These are phyloP conservation scores for Pachyrhizus erosus DNA, from an alignment of 306 rosid species.

Conservation along the genomic window DNA sequence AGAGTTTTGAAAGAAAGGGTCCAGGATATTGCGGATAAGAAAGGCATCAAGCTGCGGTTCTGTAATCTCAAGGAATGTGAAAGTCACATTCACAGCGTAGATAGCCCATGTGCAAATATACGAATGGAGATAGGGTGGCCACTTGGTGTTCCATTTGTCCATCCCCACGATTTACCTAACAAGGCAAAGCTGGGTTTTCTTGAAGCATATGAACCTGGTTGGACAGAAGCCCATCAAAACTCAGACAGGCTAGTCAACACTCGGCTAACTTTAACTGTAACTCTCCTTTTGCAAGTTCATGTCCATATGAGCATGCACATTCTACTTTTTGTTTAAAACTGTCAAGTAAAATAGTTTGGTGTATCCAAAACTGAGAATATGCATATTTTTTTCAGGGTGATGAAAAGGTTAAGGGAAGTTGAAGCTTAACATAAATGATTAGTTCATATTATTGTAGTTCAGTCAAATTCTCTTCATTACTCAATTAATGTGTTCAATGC, in stretches of 20 bases:
- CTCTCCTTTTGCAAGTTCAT: slow-evolving; percentile 55
- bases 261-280: slow-evolving; percentile 67
- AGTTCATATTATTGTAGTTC: neutral
- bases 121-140: slow-evolving; percentile 98
- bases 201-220: slow-evolving; percentile 99
- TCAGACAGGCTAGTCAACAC: slow-evolving; percentile 86
- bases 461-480: neutral
- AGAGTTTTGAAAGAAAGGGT: slow-evolving; percentile 96
- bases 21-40: slow-evolving; percentile 97
- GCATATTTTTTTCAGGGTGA: slow-evolving; percentile 12
- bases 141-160: slow-evolving; percentile 95
- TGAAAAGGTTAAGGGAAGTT: slow-evolving; percentile 17
- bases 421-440: slow-evolving; percentile 30
- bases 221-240: slow-evolving; percentile 93
- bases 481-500: neutral
- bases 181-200: slow-evolving; percentile 97
- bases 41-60: slow-evolving; percentile 96
- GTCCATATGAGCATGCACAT: slow-evolving; percentile 40
- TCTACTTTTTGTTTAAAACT: neutral
- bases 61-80: slow-evolving; percentile 97
- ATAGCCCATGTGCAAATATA: slow-evolving; percentile 92
- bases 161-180: slow-evolving; percentile 97
- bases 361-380: slow-evolving; percentile 19
- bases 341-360: slow-evolving; percentile 24
- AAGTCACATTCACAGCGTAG: slow-evolving; percentile 74